These are phyloP conservation scores for Magnusiomyces sp. DNA, from an alignment of 1,139 yeast genomes.

Conservation along the genomic window DNA sequence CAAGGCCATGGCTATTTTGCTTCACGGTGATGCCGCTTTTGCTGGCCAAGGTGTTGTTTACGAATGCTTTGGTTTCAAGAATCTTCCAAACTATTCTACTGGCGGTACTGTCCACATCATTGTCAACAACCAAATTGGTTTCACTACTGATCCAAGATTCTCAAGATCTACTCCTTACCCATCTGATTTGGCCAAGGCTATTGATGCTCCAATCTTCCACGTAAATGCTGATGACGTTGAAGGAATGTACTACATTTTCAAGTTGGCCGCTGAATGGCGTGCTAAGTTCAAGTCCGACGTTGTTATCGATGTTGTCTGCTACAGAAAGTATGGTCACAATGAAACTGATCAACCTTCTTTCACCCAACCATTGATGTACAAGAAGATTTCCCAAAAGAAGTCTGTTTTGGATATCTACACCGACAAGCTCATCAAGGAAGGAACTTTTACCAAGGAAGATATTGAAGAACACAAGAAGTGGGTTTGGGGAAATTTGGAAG, in stretches of 20 bases:
- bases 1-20: constrained; percentile 84
- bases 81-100: constrained; percentile 89
- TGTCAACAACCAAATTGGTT: constrained; percentile 97
- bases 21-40: constrained; percentile 99
- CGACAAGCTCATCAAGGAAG: constrained; percentile 71
- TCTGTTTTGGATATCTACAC: constrained; percentile 82
- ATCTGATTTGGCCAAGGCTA: constrained; percentile 91
- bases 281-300: constrained; percentile 94
- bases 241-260: constrained; percentile 82
- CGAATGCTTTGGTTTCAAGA: constrained; percentile 93
- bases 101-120: constrained; percentile 98
- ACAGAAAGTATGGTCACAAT: constrained; percentile 98
- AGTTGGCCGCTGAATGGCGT: constrained; percentile 98
- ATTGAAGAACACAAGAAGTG: constrained; percentile 93
- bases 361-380: constrained; percentile 97
- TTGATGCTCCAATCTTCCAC: constrained; percentile 98
- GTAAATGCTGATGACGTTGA: constrained; percentile 98
- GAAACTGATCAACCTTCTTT: constrained; percentile 99
- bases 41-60: constrained; percentile 99
- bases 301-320: constrained; percentile 93
- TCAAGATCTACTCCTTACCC: constrained; percentile 98
- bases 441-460: constrained; percentile 81
- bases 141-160: constrained; percentile 96
- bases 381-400: constrained; percentile 79
- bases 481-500: constrained; percentile 95